Percentiles rank a stretch among this genome's conserved stretches.
Evolutionary conservation across 306 rosid species (phyloP).

Genomic region (Glycine tomentella): DNA sequence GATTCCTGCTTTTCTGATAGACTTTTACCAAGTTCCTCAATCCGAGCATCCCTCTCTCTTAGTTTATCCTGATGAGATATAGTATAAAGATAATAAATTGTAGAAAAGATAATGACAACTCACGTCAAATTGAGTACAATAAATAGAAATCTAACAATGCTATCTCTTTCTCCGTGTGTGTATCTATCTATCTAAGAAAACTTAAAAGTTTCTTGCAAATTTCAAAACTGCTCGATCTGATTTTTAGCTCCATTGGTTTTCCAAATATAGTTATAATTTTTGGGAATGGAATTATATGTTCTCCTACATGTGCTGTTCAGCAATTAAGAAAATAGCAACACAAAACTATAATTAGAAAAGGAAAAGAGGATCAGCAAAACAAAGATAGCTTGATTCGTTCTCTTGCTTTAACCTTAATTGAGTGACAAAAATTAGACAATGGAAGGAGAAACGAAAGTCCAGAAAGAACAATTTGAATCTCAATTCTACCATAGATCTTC

Average conservation of each 20-base stretch:
- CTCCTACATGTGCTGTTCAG: background rate
- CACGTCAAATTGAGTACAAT: background rate
- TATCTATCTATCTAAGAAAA: no score
- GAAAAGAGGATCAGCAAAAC: background rate
- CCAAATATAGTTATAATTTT: background rate
- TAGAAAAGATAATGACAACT: background rate
- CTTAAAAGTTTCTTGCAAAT: background rate
- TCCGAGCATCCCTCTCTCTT: conserved; percentile 66
- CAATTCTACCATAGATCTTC: background rate
- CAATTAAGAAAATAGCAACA: background rate
- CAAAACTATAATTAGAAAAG: background rate
- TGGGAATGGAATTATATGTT: background rate
- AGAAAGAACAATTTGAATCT: background rate
- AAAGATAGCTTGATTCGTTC: background rate
- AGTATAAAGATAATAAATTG: conserved; percentile 3
- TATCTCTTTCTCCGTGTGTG: background rate
- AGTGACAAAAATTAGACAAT: background rate
- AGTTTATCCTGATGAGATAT: conserved; percentile 64
- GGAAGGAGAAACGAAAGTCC: background rate
- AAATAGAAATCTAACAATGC: background rate
- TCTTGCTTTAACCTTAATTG: background rate
- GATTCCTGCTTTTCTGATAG: conserved; percentile 67
- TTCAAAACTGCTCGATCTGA: background rate
- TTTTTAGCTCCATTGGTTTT: background rate
- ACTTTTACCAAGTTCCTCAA: conserved; percentile 63